Percentiles rank a stretch among this genome's conserved stretches.
phyloP scores from a whole-genome alignment of 129 eudicot species.

The Flaveria trinervia region DNA sequence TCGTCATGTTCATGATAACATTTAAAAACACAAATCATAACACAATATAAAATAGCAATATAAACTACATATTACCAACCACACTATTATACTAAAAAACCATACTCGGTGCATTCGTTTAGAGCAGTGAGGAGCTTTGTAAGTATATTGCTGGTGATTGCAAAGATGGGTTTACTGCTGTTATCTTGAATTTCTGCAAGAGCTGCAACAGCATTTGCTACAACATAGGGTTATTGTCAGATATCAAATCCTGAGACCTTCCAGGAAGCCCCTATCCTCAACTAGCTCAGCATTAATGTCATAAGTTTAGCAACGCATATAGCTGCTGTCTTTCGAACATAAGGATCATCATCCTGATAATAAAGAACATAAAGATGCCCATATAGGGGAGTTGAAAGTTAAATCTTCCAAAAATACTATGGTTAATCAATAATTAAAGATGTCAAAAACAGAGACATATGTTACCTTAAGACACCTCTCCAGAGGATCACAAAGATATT shows the following conservation, averaged over 20 bases:
- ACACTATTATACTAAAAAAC: background rate
- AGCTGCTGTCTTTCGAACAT: slow-evolving; percentile 99
- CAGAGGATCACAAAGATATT: slow-evolving; percentile 96
- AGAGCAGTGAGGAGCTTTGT: slow-evolving; percentile 97
- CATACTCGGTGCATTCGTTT: slow-evolving; percentile 96
- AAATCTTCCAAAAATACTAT: slow-evolving; percentile 3
- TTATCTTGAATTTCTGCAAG: slow-evolving; percentile 97
- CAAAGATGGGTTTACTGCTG: slow-evolving; percentile 78
- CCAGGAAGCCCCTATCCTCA: slow-evolving; percentile 97
- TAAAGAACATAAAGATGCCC: slow-evolving; percentile 4
- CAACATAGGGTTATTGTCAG: slow-evolving; percentile 99
- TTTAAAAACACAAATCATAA: slow-evolving; percentile 13
- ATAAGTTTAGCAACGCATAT: slow-evolving; percentile 98
- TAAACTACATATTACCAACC: background rate
- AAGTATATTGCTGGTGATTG: slow-evolving; percentile 83
- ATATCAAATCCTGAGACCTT: slow-evolving; percentile 94
- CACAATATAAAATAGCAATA: slow-evolving; percentile 8
- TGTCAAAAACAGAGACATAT: slow-evolving; percentile 3
- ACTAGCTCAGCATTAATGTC: slow-evolving; percentile 98
- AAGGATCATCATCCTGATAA: slow-evolving; percentile 96
- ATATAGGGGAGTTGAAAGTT: slow-evolving; percentile 2
- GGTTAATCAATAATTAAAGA: background rate
- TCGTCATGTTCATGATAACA: slow-evolving; percentile 19
- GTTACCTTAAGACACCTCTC: slow-evolving; percentile 98
- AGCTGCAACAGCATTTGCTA: slow-evolving; percentile 99